phyloP scores from a whole-genome alignment of 176 grass and related monocot genomes.

The Olyra latifolia region DNA sequence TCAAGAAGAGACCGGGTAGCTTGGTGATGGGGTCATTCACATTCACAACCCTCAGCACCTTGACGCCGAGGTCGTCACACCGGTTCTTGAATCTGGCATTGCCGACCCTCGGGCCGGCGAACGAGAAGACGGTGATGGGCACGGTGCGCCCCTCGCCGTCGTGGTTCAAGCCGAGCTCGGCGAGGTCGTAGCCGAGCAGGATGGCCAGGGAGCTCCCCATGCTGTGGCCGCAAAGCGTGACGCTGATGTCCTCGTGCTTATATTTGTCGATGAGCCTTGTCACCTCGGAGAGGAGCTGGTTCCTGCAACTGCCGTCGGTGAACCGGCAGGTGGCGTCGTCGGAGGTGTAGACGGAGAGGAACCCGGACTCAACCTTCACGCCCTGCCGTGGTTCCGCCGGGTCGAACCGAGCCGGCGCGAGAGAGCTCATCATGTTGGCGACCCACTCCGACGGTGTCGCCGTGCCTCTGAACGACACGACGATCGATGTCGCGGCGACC shows the following conservation, averaged over 20 bases:
- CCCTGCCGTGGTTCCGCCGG: not conserved
- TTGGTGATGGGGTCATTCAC: constrained; percentile 64
- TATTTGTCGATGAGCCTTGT: not conserved
- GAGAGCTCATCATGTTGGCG: not conserved
- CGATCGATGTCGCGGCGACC: not conserved
- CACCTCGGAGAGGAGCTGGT: not conserved
- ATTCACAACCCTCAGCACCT: constrained; percentile 63
- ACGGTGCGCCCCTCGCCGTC: not conserved
- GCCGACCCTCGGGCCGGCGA: constrained; percentile 53
- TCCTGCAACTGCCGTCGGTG: not conserved
- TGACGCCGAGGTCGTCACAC: constrained; percentile 56
- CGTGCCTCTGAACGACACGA: too few species aligned
- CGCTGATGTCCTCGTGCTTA: constrained; percentile 50
- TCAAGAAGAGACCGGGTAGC: constrained; percentile 56
- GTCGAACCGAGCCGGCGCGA: not conserved
- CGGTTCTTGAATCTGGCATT: constrained; percentile 55
- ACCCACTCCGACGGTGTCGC: not conserved
- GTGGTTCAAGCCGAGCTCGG: constrained; percentile 55
- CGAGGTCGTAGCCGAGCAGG: constrained; percentile 62
- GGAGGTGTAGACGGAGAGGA: not conserved
- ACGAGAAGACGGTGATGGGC: constrained; percentile 61
- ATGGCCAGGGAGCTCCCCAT: constrained; percentile 71
- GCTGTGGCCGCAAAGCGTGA: constrained; percentile 64
- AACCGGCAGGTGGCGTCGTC: not conserved
- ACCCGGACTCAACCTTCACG: not conserved